A percentile compares a stretch with the other conserved stretches of the same genome.
Evolutionary conservation across 2,329 filamentous ascomycete species (phyloP).

Genomic region (Tolypocladium amazonense): DNA sequence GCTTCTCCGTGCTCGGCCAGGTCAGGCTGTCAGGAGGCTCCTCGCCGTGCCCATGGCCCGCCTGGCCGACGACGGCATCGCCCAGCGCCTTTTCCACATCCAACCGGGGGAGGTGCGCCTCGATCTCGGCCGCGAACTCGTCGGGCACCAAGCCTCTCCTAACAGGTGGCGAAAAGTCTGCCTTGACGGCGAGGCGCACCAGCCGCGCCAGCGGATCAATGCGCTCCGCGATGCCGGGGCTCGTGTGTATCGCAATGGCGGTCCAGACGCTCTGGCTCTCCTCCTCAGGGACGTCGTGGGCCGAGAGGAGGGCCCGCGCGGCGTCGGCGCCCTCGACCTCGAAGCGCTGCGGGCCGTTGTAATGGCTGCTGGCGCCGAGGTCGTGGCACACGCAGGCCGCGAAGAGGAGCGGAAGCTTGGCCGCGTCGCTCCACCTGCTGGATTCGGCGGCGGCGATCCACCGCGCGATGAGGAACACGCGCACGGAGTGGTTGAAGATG

Average conservation of each 20-base stretch:
- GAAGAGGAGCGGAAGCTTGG: slow-evolving; percentile 16
- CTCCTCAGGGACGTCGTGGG: slow-evolving; percentile 12
- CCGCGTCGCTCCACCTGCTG: slow-evolving; percentile 3
- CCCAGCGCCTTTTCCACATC: slow-evolving; percentile 13
- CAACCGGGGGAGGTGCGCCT: slow-evolving; percentile 13
- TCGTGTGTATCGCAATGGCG: slow-evolving; percentile 23
- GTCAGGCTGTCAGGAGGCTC: slow-evolving; percentile 11
- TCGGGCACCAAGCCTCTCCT: background rate
- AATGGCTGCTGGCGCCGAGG: slow-evolving; percentile 17
- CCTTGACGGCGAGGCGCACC: slow-evolving; percentile 18
- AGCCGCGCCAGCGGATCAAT: slow-evolving; percentile 20
- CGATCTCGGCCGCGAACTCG: slow-evolving; percentile 8
- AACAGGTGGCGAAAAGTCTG: slow-evolving; percentile 16
- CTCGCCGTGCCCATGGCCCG: slow-evolving; percentile 7
- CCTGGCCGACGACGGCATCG: slow-evolving; percentile 17
- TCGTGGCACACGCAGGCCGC: slow-evolving; percentile 25
- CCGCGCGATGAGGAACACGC: slow-evolving; percentile 15
- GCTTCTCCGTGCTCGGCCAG: slow-evolving; percentile 15
- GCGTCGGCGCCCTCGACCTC: slow-evolving; percentile 22
- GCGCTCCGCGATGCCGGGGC: slow-evolving; percentile 23
- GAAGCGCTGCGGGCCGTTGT: slow-evolving; percentile 22
- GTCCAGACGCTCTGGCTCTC: slow-evolving; percentile 21
- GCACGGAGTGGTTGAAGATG: slow-evolving; percentile 19
- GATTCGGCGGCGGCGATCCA: slow-evolving; percentile 11
- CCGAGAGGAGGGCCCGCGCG: slow-evolving; percentile 16